Conservation (phyloP, 2,329 filamentous ascomycete species). For the Dissoconium aciculare region DNA sequence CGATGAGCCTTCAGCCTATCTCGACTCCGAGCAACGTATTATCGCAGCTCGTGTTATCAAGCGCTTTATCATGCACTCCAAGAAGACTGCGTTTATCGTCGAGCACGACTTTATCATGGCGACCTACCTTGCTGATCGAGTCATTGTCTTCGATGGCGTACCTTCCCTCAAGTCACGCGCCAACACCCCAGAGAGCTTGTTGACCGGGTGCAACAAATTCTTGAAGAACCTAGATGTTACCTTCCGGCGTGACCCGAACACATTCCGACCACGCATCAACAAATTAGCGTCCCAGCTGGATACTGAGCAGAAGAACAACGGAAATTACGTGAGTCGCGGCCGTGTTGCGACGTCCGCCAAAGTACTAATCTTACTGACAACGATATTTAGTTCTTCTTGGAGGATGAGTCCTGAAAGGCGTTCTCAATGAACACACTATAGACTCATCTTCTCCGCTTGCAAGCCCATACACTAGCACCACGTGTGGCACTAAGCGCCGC, state of each 20-base stretch:
- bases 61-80: constrained; percentile 99
- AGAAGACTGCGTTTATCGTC: constrained; percentile 98
- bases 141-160: constrained; percentile 95
- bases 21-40: constrained; percentile 98
- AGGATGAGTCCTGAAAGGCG: constrained; percentile 63
- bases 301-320: constrained; percentile 85
- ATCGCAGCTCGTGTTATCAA: constrained; percentile 96
- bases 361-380: too few species aligned
- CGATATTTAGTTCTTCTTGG: constrained; percentile 92
- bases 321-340: constrained; percentile 63
- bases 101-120: constrained; percentile 99
- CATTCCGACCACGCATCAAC: constrained; percentile 96
- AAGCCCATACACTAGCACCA: background rate
- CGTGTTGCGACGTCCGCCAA: too few species aligned
- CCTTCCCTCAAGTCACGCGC: constrained; percentile 79
- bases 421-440: constrained; percentile 28
- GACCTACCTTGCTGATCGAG: constrained; percentile 69
- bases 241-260: constrained; percentile 93
- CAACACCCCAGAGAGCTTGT: constrained; percentile 76
- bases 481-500: constrained; percentile 19
- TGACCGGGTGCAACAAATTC: constrained; percentile 94
- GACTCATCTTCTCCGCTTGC: constrained; percentile 19
- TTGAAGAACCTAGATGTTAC: constrained; percentile 94
- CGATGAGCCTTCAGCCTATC: constrained; percentile 91
- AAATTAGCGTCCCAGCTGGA: constrained; percentile 91